Base-by-base conservation (phyloP, 805 yeast genomes). In the Saccharomycopsis capsularis region DNA sequence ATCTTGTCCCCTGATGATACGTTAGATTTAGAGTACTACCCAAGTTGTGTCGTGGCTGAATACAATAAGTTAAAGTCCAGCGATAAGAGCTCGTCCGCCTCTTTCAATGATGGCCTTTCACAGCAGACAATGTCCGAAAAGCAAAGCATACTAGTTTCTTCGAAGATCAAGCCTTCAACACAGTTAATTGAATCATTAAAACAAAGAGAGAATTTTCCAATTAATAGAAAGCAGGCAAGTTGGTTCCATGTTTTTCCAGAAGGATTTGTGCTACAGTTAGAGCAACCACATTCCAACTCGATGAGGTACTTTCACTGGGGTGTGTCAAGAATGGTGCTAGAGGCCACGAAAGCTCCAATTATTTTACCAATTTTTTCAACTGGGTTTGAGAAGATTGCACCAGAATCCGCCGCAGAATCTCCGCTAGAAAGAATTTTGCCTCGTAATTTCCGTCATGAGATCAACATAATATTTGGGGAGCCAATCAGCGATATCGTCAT, bases 271-370 rank as follows among this genome's bases (percentile, higher is more conserved):
- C 75, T 91, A 46, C 99, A 93, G 63, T 63, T 86, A 43, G 74
- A 81, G 52, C 81, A 82, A 32, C 96, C 96, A 0, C 80, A 78
- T 61, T 71, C 75, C 44, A 85, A 87, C 56, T 88, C 97, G 3
- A 86, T 93, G 93, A 71, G 96, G 54, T 91, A 86, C 65, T 91
- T 93, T 71, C 83, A 86, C 61, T 91, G 98, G 98, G 99, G 99
- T 0, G 81, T 89, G 1, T 78, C 95, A 2, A 73, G 99, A 56
- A 62, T 90, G 56, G 73, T 93, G 3, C 66, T 93, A 48, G 99
- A 91, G 63, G 71, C 95, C 7, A 81, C 91, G 0, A 75, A 76
- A 51, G 79, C 91, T 0, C 98, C 99, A 0, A 78, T 90, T 1
- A 77, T 91, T 15, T 79, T 93, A 15, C 98, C 98, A 1, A 83